Base-by-base conservation (phyloP, 2,329 filamentous ascomycete genomes). In the Aspergillus fischeri region DNA sequence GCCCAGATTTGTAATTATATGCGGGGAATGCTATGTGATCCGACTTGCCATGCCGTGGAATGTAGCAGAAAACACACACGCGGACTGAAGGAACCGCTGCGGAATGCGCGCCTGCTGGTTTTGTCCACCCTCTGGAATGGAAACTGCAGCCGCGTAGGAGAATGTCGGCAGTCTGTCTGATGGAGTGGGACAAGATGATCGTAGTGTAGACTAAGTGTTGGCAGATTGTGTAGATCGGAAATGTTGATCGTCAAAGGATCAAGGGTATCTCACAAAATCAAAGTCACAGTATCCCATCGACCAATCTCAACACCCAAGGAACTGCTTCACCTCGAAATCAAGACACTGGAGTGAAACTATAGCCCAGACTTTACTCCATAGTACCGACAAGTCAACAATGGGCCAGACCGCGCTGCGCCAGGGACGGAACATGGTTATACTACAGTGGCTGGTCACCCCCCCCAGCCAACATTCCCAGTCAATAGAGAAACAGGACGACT, bases 41-140 rank as follows among this genome's bases (percentile, higher is more conserved):
- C 50, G 47, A 52, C 41, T 52, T 50, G 61, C 64, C 61, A 61
- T 60, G n/a, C 49, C 44, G 52, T 55, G 53, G 64, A 66, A 66
- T 66, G 64, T 56, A 58, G 51, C 57, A 53, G 50, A 49, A 54
- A 4, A 51, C 60, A 45, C 42, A 45, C 42, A 24, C 21, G 44
- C 44, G 21, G 44, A 25, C 21, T n/a, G 44, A 47, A 25, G 44
- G 24, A 47, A 27, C 27, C 20, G 50, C 25, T 49, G n/a, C 17
- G 62, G 64, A 64, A 66, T 66, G 63, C 52, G 28, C 38, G 44
- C 35, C 32, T 38, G 44, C 44, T 41, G 27, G 35, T 25, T 53
- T 55, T 51, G 55, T 52, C 59, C 50, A 49, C 38, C 45, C 35
- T 27, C 45, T 63, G 64, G 64, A 52, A 66, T 65, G 62, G 58